phyloP scores from a whole-genome alignment of 2,329 filamentous ascomycete genomes.

The Aspergillus fumigatus region DNA sequence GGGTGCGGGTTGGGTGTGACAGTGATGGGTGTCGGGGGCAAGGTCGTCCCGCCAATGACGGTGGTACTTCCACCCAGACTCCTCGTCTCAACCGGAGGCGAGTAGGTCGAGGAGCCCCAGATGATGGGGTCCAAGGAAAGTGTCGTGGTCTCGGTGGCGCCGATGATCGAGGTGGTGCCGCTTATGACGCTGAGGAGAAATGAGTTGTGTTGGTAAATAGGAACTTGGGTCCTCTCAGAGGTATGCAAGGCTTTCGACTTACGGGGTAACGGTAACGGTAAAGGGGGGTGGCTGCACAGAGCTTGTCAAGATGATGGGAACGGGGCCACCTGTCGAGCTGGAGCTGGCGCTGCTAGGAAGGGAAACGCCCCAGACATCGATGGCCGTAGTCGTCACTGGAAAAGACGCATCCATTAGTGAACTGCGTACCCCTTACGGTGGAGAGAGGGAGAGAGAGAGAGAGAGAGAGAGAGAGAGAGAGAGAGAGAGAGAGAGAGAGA shows the following conservation, averaged over 20 bases:
- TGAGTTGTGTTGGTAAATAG: too few relatives aligned
- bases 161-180: slow-evolving; percentile 1
- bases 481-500: background rate
- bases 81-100: background rate
- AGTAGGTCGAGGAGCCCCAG: background rate
- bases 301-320: background rate
- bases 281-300: background rate
- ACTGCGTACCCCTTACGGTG: too few relatives aligned
- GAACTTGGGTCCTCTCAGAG: too few relatives aligned
- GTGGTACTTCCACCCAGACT: background rate
- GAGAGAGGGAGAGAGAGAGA: background rate
- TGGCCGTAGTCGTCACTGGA: background rate
- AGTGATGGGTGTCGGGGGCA: background rate
- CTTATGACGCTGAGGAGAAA: background rate
- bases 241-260: background rate
- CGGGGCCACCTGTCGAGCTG: background rate
- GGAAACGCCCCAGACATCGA: background rate
- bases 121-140: background rate
- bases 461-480: too few relatives aligned
- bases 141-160: background rate
- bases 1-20: slow-evolving; percentile 1
- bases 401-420: background rate
- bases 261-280: slow-evolving; percentile 1
- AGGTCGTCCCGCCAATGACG: background rate
- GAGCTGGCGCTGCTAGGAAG: background rate